Base-by-base conservation (phyloP, 2,329 filamentous ascomycete species). In the Botrytis fabae region DNA sequence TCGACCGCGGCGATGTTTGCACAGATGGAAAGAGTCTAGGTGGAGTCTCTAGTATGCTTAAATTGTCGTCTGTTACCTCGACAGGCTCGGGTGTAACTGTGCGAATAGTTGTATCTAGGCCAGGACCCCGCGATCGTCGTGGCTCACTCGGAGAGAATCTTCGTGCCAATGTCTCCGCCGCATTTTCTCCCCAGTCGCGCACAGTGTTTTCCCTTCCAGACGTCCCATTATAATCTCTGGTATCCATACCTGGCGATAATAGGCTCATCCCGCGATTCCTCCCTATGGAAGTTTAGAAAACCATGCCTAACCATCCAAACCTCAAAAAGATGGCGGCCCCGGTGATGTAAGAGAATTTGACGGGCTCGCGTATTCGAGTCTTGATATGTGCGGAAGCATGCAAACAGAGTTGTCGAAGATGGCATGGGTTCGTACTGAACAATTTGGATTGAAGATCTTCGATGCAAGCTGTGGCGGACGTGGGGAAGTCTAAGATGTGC, bases 41-140 rank as follows among this genome's bases (percentile, higher is more conserved):
- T 10, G 65, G 66, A 32, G 57, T 70, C 44, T 62, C 71, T 69
- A 59, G n/a, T 63, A 51, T 66, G 78, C 60, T 80, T 35, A 71
- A 35, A 62, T 48, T 74, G 64, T 64, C 73, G 71, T 77, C 74
- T 75, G 76, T 79, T 44, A 38, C 77, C 76, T 79, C 78, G 77
- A 73, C 61, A 60, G 82, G 82, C 61, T 93, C 91, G 76, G 91
- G 90, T 75, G 91, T 92, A 76, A 92, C 89, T 73, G 90, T 84
- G 75, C 91, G 89, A 78, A 91, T 88, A 63, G 87, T 88, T 75
- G 81, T 79, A 76, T 84, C 82, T 74, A 78, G 76, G 78, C 74
- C 78, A 77, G 74, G 78, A 22, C 71, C 66, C 74, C 74, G 81
- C 78, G 51, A 77, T n/a, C 75, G 68, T 59, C 73, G 65, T 69